Evolutionary conservation across 352 stramenopile species (phyloP).

Genomic region (Phytophthora chlamydospora): DNA sequence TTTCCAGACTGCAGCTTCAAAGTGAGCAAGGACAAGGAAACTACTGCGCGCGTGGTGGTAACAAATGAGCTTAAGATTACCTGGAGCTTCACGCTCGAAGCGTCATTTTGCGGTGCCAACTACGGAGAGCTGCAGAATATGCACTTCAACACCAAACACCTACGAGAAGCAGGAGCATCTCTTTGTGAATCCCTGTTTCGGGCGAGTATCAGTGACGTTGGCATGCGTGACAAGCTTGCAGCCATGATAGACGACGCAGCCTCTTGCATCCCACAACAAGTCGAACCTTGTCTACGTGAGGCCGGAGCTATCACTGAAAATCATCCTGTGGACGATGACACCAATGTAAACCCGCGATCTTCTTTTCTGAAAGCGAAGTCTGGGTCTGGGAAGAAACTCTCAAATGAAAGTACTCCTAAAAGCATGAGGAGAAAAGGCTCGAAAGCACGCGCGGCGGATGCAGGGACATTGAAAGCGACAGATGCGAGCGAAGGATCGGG

Average conservation of each 20-base stretch:
- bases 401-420: conserved; percentile 22
- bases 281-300: conserved; percentile 52
- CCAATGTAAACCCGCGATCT: conserved; percentile 15
- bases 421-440: conserved; percentile 22
- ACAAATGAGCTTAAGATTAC: conserved; percentile 77
- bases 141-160: conserved; percentile 75
- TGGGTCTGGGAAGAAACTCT: conserved; percentile 25
- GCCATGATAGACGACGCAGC: conserved; percentile 40
- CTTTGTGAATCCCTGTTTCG: conserved; percentile 60
- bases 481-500: conserved; percentile 22
- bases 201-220: conserved; percentile 45
- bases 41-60: conserved; percentile 82
- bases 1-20: conserved; percentile 82
- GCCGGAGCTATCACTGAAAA: conserved; percentile 25
- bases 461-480: conserved; percentile 14
- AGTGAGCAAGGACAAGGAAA: conserved; percentile 81
- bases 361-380: conserved; percentile 26
- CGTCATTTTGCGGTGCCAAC: conserved; percentile 85
- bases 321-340: conserved; percentile 13
- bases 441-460: conserved; percentile 21
- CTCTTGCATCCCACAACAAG: conserved; percentile 36
- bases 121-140: conserved; percentile 63
- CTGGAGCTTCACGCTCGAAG: conserved; percentile 89
- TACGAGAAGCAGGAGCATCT: conserved; percentile 50
- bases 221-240: conserved; percentile 39